Evolutionary conservation across 345 rosid genomes (phyloP).

Genomic region (Gynandropsis gynandra): DNA sequence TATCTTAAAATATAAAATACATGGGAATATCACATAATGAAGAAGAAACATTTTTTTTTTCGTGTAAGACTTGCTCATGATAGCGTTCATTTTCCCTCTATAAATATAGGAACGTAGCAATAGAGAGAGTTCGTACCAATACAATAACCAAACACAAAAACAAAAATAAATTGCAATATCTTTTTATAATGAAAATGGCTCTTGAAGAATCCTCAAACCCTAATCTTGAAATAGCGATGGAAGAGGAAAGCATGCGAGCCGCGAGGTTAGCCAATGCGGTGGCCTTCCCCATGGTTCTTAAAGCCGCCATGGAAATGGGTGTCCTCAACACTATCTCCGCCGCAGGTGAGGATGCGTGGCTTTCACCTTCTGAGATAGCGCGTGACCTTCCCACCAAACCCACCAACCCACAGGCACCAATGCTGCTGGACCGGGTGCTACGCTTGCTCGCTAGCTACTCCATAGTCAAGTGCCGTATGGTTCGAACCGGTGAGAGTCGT

Average conservation of each 20-base stretch:
- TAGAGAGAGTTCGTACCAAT: no score
- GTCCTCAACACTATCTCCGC: conserved; percentile 35
- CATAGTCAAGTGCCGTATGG: conserved; percentile 24
- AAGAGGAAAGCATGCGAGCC: conserved; percentile 34
- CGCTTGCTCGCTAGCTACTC: conserved; percentile 41
- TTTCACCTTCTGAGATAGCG: conserved; percentile 39
- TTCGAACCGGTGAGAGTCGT: conserved; percentile 11
- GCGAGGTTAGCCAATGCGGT: conserved; percentile 27
- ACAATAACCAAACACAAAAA: no score
- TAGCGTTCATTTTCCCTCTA: no score
- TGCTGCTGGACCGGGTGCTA: conserved; percentile 42
- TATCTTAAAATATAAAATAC: no score
- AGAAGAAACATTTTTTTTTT: no score
- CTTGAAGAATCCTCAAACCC: conserved; percentile 17
- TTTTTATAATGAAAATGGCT: no score
- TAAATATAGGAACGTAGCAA: no score
- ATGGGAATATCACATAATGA: no score
- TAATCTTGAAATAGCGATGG: conserved; percentile 4
- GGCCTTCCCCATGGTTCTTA: conserved; percentile 39
- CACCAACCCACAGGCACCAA: conserved; percentile 34
- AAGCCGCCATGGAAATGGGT: conserved; percentile 39
- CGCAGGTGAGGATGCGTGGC: conserved; percentile 17
- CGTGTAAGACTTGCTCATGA: no score
- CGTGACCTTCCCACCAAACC: conserved; percentile 28
- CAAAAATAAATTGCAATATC: conserved; percentile 9